Percentiles rank a stretch among this genome's conserved stretches.
Evolutionary conservation across 139 green algal species (phyloP).

Genomic region (Tetradesmus obliquus): DNA sequence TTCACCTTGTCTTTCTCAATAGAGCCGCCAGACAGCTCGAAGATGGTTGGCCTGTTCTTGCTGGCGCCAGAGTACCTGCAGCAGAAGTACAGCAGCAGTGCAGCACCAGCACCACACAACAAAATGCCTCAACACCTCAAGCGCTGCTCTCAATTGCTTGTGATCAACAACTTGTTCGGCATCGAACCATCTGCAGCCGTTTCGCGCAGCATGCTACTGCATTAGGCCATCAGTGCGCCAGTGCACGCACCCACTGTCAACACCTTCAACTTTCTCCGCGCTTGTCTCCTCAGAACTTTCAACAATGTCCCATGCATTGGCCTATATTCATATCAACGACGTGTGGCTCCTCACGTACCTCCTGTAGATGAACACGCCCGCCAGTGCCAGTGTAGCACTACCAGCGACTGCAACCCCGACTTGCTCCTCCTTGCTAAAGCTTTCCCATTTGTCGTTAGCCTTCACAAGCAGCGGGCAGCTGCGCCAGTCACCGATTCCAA

Average conservation of each 20-base stretch:
- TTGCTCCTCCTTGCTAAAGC: conserved; percentile 25
- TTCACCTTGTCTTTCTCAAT: conserved; percentile 74
- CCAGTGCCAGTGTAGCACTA: conserved; percentile 17
- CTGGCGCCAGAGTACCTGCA: conserved; percentile 27
- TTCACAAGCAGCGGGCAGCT: neutral
- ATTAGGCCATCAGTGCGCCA: neutral
- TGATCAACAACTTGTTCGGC: neutral
- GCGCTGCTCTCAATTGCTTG: neutral
- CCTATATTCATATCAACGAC: neutral
- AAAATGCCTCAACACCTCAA: neutral
- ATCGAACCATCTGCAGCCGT: neutral
- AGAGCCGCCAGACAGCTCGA: conserved; percentile 78
- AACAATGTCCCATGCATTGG: neutral
- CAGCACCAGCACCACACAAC: neutral
- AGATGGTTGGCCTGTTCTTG: conserved; percentile 65
- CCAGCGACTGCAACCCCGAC: conserved; percentile 7
- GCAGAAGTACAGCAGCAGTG: neutral
- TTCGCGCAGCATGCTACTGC: neutral
- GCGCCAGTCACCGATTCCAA: neutral
- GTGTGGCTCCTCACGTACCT: neutral
- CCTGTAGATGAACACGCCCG: conserved; percentile 10
- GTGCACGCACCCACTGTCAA: neutral
- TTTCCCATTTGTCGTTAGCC: neutral
- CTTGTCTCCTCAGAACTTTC: neutral
- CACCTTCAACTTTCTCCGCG: neutral